These are phyloP conservation scores for Jimgerdemannia flammicorona DNA, from an alignment of 192 early-diverging fungal species.

Conservation along the genomic window DNA sequence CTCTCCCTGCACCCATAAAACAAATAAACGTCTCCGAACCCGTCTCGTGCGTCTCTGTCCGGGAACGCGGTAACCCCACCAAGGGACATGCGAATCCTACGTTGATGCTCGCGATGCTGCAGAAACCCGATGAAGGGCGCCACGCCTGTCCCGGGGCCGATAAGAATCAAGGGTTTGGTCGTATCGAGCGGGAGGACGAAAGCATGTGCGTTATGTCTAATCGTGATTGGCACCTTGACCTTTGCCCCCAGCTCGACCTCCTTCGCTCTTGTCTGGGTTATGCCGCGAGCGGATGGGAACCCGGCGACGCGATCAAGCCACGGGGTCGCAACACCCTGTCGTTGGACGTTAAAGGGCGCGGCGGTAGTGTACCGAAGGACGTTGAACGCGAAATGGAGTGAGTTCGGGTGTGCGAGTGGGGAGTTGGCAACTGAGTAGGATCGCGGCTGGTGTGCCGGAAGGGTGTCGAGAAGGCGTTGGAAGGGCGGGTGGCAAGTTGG, in stretches of 20 bases:
- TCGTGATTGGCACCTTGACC: conserved; percentile 15
- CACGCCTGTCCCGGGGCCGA: conserved; percentile 94
- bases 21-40: conserved; percentile 59
- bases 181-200: conserved; percentile 68
- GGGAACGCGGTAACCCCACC: conserved; percentile 16
- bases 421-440: conserved; percentile 86
- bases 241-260: neutral
- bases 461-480: conserved; percentile 67
- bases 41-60: conserved; percentile 23
- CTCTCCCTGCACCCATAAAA: conserved; percentile 83
- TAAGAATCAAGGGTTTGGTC: conserved; percentile 71
- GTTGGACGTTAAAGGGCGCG: conserved; percentile 34
- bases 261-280: conserved; percentile 15
- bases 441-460: conserved; percentile 79
- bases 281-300: conserved; percentile 1
- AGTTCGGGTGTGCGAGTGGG: conserved; percentile 41
- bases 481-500: conserved; percentile 69
- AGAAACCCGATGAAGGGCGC: conserved; percentile 91
- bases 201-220: conserved; percentile 49
- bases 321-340: conserved; percentile 72
- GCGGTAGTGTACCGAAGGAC: conserved; percentile 66
- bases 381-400: conserved; percentile 83
- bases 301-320: conserved; percentile 58
- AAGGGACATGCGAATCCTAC: conserved; percentile 34
- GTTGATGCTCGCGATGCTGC: conserved; percentile 62